Percentiles rank a stretch among this genome's conserved stretches.
phyloP scores from a whole-genome alignment of 768 basidiomycete species.

The Suillus decipiens region DNA sequence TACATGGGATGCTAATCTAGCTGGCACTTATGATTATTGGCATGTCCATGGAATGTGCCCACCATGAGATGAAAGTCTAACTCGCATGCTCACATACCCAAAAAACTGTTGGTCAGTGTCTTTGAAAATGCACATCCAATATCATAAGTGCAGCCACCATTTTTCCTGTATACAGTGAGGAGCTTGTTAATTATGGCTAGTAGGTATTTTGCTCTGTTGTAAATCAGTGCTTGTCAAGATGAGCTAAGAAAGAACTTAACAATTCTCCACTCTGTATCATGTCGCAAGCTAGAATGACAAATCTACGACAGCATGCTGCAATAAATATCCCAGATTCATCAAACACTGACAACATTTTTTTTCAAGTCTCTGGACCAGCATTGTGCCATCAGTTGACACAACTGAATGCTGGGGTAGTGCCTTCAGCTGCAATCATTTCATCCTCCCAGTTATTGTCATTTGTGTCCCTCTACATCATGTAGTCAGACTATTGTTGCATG shows the following conservation, averaged over 20 bases:
- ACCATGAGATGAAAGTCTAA: slow-evolving; percentile 4
- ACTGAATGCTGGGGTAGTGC: background rate
- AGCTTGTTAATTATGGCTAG: slow-evolving; percentile 18
- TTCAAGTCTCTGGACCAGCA: background rate
- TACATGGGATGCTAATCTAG: background rate
- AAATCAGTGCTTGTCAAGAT: background rate
- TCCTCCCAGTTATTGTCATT: background rate
- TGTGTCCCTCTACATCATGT: background rate
- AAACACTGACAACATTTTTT: background rate
- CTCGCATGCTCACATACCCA: slow-evolving; percentile 12
- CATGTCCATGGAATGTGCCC: slow-evolving; percentile 4
- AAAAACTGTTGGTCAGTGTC: slow-evolving; percentile 19
- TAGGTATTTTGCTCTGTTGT: background rate
- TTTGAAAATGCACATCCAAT: slow-evolving; percentile 13
- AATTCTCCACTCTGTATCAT: background rate
- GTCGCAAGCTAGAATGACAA: background rate
- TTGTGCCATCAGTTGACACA: background rate
- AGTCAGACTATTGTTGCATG: background rate
- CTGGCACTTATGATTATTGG: background rate
- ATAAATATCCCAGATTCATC: background rate
- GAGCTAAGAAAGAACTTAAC: background rate
- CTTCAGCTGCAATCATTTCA: background rate
- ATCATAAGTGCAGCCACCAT: slow-evolving; percentile 14
- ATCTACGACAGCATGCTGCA: background rate
- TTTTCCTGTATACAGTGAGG: slow-evolving; percentile 16